phyloP scores from a whole-genome alignment of 352 stramenopile genomes.

The Globisporangium spiculum region DNA sequence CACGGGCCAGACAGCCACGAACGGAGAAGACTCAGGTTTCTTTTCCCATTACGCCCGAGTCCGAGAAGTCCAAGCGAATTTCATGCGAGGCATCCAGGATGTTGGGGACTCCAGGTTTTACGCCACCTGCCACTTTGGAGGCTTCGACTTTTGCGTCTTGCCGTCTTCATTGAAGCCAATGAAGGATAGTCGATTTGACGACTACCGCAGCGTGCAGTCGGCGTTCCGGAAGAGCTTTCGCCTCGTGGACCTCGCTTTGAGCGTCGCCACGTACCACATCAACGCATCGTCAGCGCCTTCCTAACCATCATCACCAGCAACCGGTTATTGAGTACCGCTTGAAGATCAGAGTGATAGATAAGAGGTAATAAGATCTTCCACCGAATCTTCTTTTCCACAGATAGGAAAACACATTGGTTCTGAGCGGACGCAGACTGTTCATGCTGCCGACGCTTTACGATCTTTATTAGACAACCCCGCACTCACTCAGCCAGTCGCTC shows the following conservation, averaged over 20 bases:
- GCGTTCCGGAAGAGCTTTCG: conserved; percentile 10
- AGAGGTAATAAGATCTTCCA: background rate
- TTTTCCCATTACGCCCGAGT: conserved; percentile 3
- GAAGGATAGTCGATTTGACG: conserved; percentile 5
- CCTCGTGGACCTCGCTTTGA: conserved; percentile 10
- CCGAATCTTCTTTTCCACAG: background rate
- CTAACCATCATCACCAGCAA: background rate
- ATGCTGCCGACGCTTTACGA: background rate
- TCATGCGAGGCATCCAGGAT: conserved; percentile 4
- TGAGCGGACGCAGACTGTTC: conserved; percentile 5
- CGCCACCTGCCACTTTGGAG: conserved; percentile 11
- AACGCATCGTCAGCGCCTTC: background rate
- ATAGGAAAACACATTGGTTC: background rate
- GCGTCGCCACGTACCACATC: conserved; percentile 12
- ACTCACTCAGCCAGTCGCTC: background rate
- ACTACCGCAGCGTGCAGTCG: conserved; percentile 10
- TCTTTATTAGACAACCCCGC: background rate
- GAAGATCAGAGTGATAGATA: background rate
- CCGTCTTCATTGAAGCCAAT: background rate
- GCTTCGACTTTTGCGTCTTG: conserved; percentile 9
- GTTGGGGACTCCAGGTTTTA: conserved; percentile 10
- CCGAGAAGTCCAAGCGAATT: conserved; percentile 8
- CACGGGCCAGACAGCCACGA: background rate
- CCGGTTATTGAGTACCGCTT: background rate
- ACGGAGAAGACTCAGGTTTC: background rate